Conservation (phyloP, 2,329 filamentous ascomycete genomes). For the Teratosphaeria viscida region DNA sequence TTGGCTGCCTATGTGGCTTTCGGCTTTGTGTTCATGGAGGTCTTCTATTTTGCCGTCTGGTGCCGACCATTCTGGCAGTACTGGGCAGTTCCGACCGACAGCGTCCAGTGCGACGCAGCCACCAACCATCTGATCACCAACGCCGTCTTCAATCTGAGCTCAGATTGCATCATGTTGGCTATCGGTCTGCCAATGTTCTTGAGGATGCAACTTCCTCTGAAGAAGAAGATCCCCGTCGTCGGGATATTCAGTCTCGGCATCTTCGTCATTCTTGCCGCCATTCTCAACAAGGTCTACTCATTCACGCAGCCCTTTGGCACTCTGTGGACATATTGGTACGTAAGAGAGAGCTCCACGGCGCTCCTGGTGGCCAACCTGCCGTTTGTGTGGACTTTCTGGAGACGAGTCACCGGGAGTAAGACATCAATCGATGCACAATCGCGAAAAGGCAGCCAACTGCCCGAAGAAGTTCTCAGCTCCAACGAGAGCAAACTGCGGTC, state of each 20-base stretch:
- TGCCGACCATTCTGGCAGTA: slow-evolving; percentile 29
- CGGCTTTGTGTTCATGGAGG: slow-evolving; percentile 29
- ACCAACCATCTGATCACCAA: slow-evolving; percentile 30
- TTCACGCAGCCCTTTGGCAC: slow-evolving; percentile 47
- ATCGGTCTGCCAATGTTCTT: slow-evolving; percentile 38
- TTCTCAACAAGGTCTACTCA: slow-evolving; percentile 53
- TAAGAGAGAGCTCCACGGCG: slow-evolving; percentile 49
- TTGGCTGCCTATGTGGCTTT: slow-evolving; percentile 26
- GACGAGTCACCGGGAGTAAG: slow-evolving; percentile 27
- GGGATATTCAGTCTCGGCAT: slow-evolving; percentile 47
- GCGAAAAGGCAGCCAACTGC: neutral
- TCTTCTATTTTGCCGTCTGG: slow-evolving; percentile 31
- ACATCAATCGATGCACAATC: slow-evolving; percentile 3
- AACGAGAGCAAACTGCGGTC: slow-evolving; percentile 2
- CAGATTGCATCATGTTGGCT: slow-evolving; percentile 35
- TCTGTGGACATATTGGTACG: slow-evolving; percentile 51
- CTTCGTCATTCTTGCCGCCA: slow-evolving; percentile 47
- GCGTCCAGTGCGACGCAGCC: slow-evolving; percentile 31
- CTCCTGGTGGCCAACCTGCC: slow-evolving; percentile 52
- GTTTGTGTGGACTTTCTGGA: slow-evolving; percentile 48
- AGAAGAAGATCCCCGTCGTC: slow-evolving; percentile 45
- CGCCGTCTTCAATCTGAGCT: slow-evolving; percentile 34
- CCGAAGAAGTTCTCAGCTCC: neutral
- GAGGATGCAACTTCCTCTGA: slow-evolving; percentile 31
- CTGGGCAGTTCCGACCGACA: slow-evolving; percentile 24